Conservation (phyloP, 345 rosid species). For the Salix koriyanagi region DNA sequence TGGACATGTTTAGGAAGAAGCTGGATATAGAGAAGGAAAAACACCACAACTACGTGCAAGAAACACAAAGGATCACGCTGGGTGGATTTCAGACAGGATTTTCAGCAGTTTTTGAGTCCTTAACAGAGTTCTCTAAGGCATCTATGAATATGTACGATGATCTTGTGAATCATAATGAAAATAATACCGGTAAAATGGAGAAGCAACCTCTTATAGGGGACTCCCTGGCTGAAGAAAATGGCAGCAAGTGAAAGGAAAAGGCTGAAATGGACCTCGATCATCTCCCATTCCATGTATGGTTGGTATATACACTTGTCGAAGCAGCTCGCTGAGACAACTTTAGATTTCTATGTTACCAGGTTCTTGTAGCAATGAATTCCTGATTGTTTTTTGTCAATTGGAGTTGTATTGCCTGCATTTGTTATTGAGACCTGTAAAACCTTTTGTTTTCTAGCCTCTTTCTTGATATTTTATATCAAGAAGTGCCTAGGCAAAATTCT, state of each 20-base stretch:
- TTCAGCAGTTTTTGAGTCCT: slow-evolving; percentile 40
- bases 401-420: slow-evolving; percentile 18
- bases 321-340: slow-evolving; percentile 55
- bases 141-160: slow-evolving; percentile 50
- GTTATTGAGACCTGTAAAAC: slow-evolving; percentile 10
- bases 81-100: slow-evolving; percentile 55
- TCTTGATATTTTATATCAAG: neutral
- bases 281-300: neutral
- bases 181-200: slow-evolving; percentile 17
- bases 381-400: slow-evolving; percentile 20
- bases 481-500: slow-evolving; percentile 3
- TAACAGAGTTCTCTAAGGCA: slow-evolving; percentile 49
- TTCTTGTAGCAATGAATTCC: slow-evolving; percentile 4
- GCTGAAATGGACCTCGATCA: neutral
- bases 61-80: slow-evolving; percentile 55
- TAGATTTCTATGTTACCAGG: slow-evolving; percentile 10
- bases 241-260: slow-evolving; percentile 27
- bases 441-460: slow-evolving; percentile 2
- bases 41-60: slow-evolving; percentile 45
- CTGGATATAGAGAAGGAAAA: slow-evolving; percentile 51
- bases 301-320: slow-evolving; percentile 41
- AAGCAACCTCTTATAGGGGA: slow-evolving; percentile 33
- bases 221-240: slow-evolving; percentile 29
- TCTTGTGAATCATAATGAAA: slow-evolving; percentile 35
- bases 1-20: slow-evolving; percentile 46